A percentile compares a stretch with the other conserved stretches of the same genome.
Conservation (phyloP, 768 basidiomycete species). For the Leccinum disarticulatum region DNA sequence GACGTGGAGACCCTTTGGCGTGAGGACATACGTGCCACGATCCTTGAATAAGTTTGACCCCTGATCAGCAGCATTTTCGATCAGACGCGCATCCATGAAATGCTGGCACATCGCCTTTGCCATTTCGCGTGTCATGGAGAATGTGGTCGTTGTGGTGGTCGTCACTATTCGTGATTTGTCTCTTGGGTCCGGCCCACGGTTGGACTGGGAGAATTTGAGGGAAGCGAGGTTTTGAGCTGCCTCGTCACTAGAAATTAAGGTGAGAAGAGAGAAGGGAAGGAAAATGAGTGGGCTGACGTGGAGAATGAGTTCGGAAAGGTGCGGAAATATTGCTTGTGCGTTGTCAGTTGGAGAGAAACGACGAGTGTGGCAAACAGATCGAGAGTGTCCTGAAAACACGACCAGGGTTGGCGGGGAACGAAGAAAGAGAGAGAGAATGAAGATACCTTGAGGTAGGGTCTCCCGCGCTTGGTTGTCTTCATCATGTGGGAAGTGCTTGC, state of each 20-base stretch:
- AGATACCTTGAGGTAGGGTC: constrained; percentile 87
- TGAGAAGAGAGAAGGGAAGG: constrained; percentile 12
- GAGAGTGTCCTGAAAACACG: constrained; percentile 76
- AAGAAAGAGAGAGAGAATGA: not conserved
- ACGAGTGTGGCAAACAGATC: constrained; percentile 97
- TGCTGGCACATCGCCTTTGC: constrained; percentile 99
- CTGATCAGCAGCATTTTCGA: constrained; percentile 94
- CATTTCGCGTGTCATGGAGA: constrained; percentile 99
- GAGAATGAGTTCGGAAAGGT: constrained; percentile 93
- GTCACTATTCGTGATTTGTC: constrained; percentile 98
- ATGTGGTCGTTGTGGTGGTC: constrained; percentile 98
- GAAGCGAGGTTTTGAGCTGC: constrained; percentile 91
- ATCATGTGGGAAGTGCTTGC: constrained; percentile 90
- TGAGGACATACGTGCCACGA: constrained; percentile 92
- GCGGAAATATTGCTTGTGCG: constrained; percentile 95
- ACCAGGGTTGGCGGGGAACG: constrained; percentile 1
- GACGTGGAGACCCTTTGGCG: constrained; percentile 97
- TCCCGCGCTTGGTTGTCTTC: constrained; percentile 96
- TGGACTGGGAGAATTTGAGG: constrained; percentile 98
- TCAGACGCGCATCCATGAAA: constrained; percentile 98
- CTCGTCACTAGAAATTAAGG: constrained; percentile 69
- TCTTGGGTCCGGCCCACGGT: constrained; percentile 96
- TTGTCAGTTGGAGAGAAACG: constrained; percentile 84
- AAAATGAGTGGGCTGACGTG: constrained; percentile 59
- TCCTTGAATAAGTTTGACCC: constrained; percentile 93